Evolutionary conservation across 257 asterid genomes (phyloP), one percentile per base, ranked within the genome.

Genomic region (Thymus mandschuricus): DNA sequence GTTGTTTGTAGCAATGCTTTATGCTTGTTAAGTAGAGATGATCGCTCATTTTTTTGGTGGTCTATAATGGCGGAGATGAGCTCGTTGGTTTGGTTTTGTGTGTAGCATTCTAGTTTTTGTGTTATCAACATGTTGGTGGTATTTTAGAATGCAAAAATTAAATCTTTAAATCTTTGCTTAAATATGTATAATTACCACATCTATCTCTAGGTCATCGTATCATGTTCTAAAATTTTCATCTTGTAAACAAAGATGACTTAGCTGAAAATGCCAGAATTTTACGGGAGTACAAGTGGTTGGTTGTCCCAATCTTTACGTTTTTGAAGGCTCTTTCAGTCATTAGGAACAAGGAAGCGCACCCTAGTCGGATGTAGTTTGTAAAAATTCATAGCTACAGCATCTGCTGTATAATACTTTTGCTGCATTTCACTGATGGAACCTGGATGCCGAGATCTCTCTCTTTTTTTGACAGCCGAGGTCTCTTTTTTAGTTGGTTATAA

Each of bases 71-170:
- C 21, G 21, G 21, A 21, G 21, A 21, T 21, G 21, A 21, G 21
- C 21, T 21, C 21, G 21, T 21, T 21, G 21, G 21, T 21, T 21
- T 21, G 21, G 21, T 21, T 21, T 21, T 21, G 21, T 21, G 21
- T 21, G 21, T 21, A 21, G 21, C 21, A 21, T 21, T 21, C 21
- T 34, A 56, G 38, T 34, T 1, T 13, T n/a, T 3, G 33, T 76
- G 45, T 44, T 15, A 10, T 31, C 10, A 55, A 15, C 28, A 2
- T 38, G 44, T 69, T 64, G 21, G 21, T 21, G 21, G 33, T n/a
- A 30, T 65, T 64, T 63, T 55, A 48, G 44, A 34, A 46, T 33
- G 48, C 38, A 35, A 34, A 45, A 68, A 69, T 31, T 41, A 66
- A 63, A 5, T 54, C 15, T 27, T 27, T 11, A 66, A 66, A 45